Conservation (phyloP, 176 grass and related monocot genomes). For the Triticum timopheevii region DNA sequence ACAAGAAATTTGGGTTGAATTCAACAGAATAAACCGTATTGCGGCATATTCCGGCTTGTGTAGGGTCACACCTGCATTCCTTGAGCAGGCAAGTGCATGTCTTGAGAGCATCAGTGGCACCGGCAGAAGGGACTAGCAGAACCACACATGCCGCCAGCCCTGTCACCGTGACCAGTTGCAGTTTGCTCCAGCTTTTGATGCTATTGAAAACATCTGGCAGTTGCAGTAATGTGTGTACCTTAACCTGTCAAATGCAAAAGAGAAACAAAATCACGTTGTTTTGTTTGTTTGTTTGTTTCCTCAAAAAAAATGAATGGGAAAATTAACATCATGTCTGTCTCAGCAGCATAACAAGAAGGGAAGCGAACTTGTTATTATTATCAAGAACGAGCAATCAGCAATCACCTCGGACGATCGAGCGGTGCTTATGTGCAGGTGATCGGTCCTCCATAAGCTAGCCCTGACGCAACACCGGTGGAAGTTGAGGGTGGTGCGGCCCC, state of each 20-base stretch:
- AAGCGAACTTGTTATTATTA: not conserved
- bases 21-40: not conserved
- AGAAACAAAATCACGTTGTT: not conserved
- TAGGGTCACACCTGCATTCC: conserved; percentile 82
- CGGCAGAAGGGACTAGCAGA: conserved; percentile 69
- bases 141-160: conserved; percentile 60
- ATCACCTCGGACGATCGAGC: conserved; percentile 33
- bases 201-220: conserved; percentile 20
- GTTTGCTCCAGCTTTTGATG: conserved; percentile 48
- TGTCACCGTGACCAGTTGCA: conserved; percentile 50
- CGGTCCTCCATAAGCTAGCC: conserved; percentile 19
- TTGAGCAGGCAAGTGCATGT: conserved; percentile 95
- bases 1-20: not conserved
- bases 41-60: not conserved
- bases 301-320: not conserved
- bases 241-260: conserved; percentile 33
- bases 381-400: not conserved
- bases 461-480: conserved; percentile 25
- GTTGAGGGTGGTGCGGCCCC: not conserved
- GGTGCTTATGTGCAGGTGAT: not conserved
- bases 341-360: not conserved
- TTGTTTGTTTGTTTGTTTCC: too few species aligned
- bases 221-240: conserved; percentile 16
- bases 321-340: not conserved
- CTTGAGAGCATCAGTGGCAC: conserved; percentile 86